A percentile compares a stretch with the other conserved stretches of the same genome.
Evolutionary conservation across 352 stramenopile genomes (phyloP).

Genomic region (Phytopythium ostracodes): DNA sequence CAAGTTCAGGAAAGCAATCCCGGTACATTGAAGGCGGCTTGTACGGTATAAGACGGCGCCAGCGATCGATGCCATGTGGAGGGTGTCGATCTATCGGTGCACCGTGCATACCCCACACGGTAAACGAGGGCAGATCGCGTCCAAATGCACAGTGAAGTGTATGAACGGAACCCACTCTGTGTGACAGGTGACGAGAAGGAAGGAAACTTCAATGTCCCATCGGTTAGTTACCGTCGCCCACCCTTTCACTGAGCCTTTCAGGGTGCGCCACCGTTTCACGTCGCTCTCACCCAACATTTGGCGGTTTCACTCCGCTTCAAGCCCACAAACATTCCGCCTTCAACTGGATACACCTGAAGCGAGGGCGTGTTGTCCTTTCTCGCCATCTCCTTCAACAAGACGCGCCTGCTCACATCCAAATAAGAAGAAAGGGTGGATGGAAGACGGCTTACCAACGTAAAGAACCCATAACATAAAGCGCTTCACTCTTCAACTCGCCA

Average conservation of each 20-base stretch:
- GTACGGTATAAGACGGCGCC: background rate
- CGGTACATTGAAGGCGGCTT: background rate
- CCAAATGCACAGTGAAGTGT: no score
- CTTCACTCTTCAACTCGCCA: background rate
- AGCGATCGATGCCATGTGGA: background rate
- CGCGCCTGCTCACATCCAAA: background rate
- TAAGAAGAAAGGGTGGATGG: conserved; percentile 1
- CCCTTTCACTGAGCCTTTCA: no score
- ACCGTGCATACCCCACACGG: background rate
- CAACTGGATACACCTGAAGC: background rate
- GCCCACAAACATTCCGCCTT: background rate
- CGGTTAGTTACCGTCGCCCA: background rate
- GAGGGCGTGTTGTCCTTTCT: background rate
- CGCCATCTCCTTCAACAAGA: background rate
- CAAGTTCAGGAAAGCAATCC: background rate
- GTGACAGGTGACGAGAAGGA: background rate
- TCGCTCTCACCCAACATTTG: background rate
- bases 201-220: conserved; percentile 2
- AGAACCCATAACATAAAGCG: background rate
- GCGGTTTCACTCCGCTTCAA: background rate
- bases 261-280: background rate
- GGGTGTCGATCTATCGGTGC: background rate
- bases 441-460: no score
- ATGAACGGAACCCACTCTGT: background rate
- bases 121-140: background rate